Base-by-base conservation (phyloP, 2,329 filamentous ascomycete genomes). In the Aspergillus aculeatinus region DNA sequence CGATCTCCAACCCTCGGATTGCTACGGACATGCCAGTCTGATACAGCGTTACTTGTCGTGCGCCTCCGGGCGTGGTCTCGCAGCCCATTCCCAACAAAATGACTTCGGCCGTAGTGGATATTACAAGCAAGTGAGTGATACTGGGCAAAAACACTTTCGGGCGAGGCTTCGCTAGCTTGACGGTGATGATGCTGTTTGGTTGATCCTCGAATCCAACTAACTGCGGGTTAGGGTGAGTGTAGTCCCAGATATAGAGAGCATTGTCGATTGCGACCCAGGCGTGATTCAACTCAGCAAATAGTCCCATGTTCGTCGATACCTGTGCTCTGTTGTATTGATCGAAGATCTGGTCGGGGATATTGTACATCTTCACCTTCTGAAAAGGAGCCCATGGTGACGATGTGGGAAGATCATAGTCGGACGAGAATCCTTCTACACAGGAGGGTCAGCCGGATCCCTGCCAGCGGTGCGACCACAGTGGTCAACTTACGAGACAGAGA, bases 231-330 rank as follows among this genome's bases (percentile, higher is more conserved):
- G 91, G 87, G 73, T 92, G 86, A 6, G 92, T 96, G 75, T 97
- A 99, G 77, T 99, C 94, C 96, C 96, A 99, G 16, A 99, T 83
- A 74, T 97, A 99, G 49, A 99, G 82, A 63, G 91, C 91, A 78
- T 96, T 97, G 79, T 99, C 95, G 73, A 99, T 95, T 25, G 91
- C 87, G 58, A 96, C 90, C 90, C 93, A 99, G 31, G 94, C 95
- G 76, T 98, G 92, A 70, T 94, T 93, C 70, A 99, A 84, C 76
- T 96, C 91, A 19, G 95, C 91, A 76, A 99, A 98, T 35, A 99
- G 81, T 10, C 96, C 96, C 90, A 99, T 96, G 70, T 87, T 86
- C n/a, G 93, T 96, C 60, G 89, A 89, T 25, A 97, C 87, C 72
- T 96, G 88, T 60, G 91, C 90, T 55, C 86, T 83, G 68, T 99